Percentiles rank a stretch among this genome's conserved stretches.
Conservation (phyloP, 2,329 filamentous ascomycete species). For the Trichoderma koningiopsis region DNA sequence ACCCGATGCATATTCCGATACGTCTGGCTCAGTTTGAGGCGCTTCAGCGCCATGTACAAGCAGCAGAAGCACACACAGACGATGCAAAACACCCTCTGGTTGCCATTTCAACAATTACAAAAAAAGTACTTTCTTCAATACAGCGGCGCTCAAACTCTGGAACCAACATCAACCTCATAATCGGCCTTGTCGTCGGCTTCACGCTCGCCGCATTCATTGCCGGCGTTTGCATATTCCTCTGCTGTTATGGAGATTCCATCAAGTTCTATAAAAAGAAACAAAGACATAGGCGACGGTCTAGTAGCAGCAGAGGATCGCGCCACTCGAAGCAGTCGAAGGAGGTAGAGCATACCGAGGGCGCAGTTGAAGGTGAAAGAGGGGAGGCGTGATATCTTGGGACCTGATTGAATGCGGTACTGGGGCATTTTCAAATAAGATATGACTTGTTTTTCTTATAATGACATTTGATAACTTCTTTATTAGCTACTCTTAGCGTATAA, state of each 20-base stretch:
- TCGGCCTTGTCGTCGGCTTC: conserved; percentile 48
- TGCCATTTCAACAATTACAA: background rate
- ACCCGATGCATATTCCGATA: conserved; percentile 38
- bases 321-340: conserved; percentile 39
- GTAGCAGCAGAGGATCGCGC: conserved; percentile 41
- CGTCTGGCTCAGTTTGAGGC: conserved; percentile 12
- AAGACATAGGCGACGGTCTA: conserved; percentile 20
- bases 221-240: conserved; percentile 43
- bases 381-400: background rate
- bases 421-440: background rate
- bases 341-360: conserved; percentile 11
- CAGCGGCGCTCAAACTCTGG: conserved; percentile 31
- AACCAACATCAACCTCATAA: conserved; percentile 44
- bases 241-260: conserved; percentile 44
- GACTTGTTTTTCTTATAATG: background rate
- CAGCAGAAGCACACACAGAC: background rate
- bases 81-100: background rate
- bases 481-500: background rate
- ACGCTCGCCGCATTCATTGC: conserved; percentile 45
- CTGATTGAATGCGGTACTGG: background rate
- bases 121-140: background rate
- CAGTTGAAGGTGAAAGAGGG: background rate
- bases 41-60: background rate
- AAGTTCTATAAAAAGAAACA: conserved; percentile 38
- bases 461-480: background rate